A percentile compares a stretch with the other conserved stretches of the same genome.
These are phyloP conservation scores for Kodamaea kaohsiungensis DNA, from an alignment of 805 yeast species.

Conservation along the genomic window DNA sequence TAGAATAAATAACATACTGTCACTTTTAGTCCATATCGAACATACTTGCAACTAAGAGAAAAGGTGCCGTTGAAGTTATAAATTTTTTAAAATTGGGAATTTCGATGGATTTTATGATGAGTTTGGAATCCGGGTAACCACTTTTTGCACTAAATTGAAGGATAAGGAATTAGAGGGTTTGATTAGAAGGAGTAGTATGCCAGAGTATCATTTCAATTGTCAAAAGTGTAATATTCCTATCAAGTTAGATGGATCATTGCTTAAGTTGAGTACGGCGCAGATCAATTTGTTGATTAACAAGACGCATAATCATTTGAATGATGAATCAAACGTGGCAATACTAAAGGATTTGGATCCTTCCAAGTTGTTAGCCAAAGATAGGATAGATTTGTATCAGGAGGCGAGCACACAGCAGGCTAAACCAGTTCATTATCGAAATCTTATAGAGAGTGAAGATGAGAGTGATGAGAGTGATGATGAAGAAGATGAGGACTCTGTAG, in stretches of 20 bases:
- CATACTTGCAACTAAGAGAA: neutral
- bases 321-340: conserved; percentile 14
- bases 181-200: neutral
- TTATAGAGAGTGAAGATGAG: conserved; percentile 31
- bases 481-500: conserved; percentile 10
- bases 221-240: conserved; percentile 65
- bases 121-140: conserved; percentile 1
- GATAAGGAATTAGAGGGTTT: neutral
- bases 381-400: conserved; percentile 33
- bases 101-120: neutral
- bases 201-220: conserved; percentile 37
- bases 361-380: conserved; percentile 39
- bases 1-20: conserved; percentile 9
- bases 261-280: conserved; percentile 55
- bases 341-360: conserved; percentile 28
- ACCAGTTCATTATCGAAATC: conserved; percentile 28
- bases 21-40: neutral
- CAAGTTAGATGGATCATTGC: conserved; percentile 54
- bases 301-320: conserved; percentile 17
- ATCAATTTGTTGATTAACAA: conserved; percentile 50
- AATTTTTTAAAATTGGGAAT: neutral
- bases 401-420: conserved; percentile 15
- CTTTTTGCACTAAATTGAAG: neutral
- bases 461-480: conserved; percentile 22
- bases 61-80: neutral